Evolutionary conservation across 1,139 yeast species (phyloP).

Genomic region (Taiozyma sp.): DNA sequence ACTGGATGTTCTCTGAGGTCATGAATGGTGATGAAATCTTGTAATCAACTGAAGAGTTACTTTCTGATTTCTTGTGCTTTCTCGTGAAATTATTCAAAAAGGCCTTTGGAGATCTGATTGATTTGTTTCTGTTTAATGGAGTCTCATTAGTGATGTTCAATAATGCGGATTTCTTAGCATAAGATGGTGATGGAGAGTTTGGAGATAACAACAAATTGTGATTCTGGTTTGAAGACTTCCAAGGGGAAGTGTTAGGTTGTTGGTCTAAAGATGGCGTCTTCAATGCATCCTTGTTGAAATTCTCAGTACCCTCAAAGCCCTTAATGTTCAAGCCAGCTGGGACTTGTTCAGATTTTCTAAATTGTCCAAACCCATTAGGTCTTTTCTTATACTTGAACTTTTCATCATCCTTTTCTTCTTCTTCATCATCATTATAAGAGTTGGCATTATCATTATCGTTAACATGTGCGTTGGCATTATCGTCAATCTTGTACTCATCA

Average conservation of each 20-base stretch:
- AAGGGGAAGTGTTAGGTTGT: background rate
- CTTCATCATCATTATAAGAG: background rate
- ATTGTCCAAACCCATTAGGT: constrained; percentile 13
- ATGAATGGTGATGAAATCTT: constrained; percentile 21
- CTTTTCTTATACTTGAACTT: constrained; percentile 8
- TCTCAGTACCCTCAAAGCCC: constrained; percentile 6
- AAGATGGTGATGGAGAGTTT: constrained; percentile 4
- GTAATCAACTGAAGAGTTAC: constrained; percentile 18
- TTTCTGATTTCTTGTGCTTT: constrained; percentile 22
- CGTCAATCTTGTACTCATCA: constrained; percentile 5
- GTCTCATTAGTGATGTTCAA: constrained; percentile 9
- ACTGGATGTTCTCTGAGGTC: constrained; percentile 9
- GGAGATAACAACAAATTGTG: constrained; percentile 12
- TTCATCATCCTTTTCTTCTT: background rate
- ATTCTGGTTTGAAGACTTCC: constrained; percentile 6
- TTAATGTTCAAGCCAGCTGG: constrained; percentile 20
- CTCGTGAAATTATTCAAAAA: constrained; percentile 27
- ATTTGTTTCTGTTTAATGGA: constrained; percentile 16
- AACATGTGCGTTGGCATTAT: background rate
- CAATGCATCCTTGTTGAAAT: background rate
- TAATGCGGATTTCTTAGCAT: constrained; percentile 4
- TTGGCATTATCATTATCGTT: background rate
- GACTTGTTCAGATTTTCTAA: constrained; percentile 14
- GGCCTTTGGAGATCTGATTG: constrained; percentile 29
- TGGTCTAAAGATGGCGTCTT: background rate